Conservation (phyloP, 352 stramenopile genomes). For the Phytophthora cactorum region DNA sequence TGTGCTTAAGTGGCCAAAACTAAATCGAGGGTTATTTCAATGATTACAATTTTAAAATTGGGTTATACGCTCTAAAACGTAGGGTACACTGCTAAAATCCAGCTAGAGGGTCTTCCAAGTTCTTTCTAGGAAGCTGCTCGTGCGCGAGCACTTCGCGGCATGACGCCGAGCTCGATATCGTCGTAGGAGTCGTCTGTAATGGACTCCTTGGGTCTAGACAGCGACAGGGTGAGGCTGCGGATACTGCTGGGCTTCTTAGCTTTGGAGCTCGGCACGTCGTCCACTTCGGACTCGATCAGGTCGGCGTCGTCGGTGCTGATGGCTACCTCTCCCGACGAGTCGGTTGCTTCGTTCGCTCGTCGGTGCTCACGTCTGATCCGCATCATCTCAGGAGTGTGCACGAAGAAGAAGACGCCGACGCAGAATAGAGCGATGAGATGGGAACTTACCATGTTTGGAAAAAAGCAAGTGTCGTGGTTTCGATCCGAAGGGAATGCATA, state of each 20-base stretch:
- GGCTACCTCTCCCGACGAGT: slow-evolving; percentile 20
- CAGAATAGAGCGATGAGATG: slow-evolving; percentile 86
- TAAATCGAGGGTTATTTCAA: slow-evolving; percentile 1
- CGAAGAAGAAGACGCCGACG: slow-evolving; percentile 82
- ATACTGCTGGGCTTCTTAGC: slow-evolving; percentile 37
- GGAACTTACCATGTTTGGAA: slow-evolving; percentile 75
- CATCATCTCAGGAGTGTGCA: slow-evolving; percentile 80
- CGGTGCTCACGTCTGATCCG: slow-evolving; percentile 36
- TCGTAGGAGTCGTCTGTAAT: slow-evolving; percentile 66
- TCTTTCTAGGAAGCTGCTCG: slow-evolving; percentile 25
- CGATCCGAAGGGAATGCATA: slow-evolving; percentile 74
- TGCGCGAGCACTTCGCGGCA: slow-evolving; percentile 50
- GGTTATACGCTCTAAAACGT: slow-evolving; percentile 27
- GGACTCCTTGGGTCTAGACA: slow-evolving; percentile 50
- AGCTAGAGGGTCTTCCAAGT: background rate
- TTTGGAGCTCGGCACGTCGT: slow-evolving; percentile 30
- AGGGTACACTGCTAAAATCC: slow-evolving; percentile 4
- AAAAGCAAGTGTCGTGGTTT: slow-evolving; percentile 81
- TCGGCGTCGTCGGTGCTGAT: slow-evolving; percentile 33
- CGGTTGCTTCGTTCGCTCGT: slow-evolving; percentile 22
- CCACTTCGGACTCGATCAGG: slow-evolving; percentile 30
- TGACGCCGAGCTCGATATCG: slow-evolving; percentile 62
- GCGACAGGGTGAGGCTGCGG: slow-evolving; percentile 51
- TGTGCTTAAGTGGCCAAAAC: slow-evolving; percentile 28
- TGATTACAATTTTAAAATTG: slow-evolving; percentile 13